Percentiles rank a stretch among this genome's conserved stretches.
Evolutionary conservation across 129 eudicot genomes (phyloP).

Genomic region (Artemisia tridentata): DNA sequence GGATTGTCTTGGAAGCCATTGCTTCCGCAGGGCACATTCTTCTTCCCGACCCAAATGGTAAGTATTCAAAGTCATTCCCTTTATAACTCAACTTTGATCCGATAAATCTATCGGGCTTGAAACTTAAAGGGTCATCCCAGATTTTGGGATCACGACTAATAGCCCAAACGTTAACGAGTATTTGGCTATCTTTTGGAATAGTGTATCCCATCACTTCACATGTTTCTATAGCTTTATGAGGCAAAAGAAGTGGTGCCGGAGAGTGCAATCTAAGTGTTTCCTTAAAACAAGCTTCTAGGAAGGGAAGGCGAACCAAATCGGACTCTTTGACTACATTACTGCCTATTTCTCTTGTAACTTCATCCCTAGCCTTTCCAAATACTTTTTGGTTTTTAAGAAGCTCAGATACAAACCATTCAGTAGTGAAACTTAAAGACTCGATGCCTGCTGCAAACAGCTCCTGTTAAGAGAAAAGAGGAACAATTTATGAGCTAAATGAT

Average conservation of each 20-base stretch:
- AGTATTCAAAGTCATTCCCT: conserved; percentile 10
- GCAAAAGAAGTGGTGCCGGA: conserved; percentile 1
- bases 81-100: conserved; percentile 16
- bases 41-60: conserved; percentile 29
- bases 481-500: too few species aligned
- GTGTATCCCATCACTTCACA: conserved; percentile 20
- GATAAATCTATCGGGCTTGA: conserved; percentile 22
- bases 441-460: conserved; percentile 4
- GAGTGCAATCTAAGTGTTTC: conserved; percentile 8
- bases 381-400: conserved; percentile 15
- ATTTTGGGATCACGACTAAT: conserved; percentile 16
- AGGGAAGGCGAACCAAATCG: conserved; percentile 1
- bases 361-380: conserved; percentile 13
- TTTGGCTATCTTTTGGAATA: conserved; percentile 6
- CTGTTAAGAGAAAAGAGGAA: too few species aligned
- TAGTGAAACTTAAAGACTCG: background rate
- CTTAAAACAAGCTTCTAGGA: conserved; percentile 3
- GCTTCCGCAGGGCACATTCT: conserved; percentile 8
- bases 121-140: conserved; percentile 21
- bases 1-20: conserved; percentile 26
- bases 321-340: background rate
- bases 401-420: conserved; percentile 17
- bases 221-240: background rate
- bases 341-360: background rate
- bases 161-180: conserved; percentile 29